phyloP scores from a whole-genome alignment of 345 rosid genomes.

The Brassica cretica region DNA sequence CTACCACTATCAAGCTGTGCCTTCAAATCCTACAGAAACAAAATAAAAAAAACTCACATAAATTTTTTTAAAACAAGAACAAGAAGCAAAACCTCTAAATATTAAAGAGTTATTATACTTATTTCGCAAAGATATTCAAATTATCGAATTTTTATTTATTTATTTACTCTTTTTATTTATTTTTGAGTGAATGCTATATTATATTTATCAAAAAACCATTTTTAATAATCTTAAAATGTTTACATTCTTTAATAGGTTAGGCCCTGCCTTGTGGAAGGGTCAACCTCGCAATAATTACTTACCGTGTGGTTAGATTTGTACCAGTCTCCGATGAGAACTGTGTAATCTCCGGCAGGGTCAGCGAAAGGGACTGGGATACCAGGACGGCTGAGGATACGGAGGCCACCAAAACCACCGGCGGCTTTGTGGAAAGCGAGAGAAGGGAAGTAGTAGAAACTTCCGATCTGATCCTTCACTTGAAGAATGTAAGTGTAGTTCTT shows the following conservation, averaged over 20 bases:
- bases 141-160: too few relatives aligned
- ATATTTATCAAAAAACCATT: background rate
- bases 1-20: constrained; percentile 3
- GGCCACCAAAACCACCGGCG: constrained; percentile 66
- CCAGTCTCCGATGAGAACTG: constrained; percentile 70
- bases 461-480: constrained; percentile 27
- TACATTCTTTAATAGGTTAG: background rate
- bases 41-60: background rate
- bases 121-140: background rate
- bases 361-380: constrained; percentile 57
- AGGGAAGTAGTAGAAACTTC: constrained; percentile 27
- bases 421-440: constrained; percentile 35
- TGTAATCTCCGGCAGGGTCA: constrained; percentile 54
- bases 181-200: too few relatives aligned
- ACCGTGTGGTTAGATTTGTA: constrained; percentile 68
- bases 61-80: background rate
- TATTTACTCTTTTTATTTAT: too few relatives aligned
- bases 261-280: background rate
- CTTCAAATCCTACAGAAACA: background rate
- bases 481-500: constrained; percentile 29
- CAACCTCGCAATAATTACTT: constrained; percentile 22
- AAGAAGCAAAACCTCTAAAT: background rate
- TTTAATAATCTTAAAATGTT: background rate
- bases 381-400: constrained; percentile 57
- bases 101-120: background rate